A percentile compares a stretch with the other conserved stretches of the same genome.
Conservation (phyloP, 805 yeast species). For the Yamadazyma philogaea region DNA sequence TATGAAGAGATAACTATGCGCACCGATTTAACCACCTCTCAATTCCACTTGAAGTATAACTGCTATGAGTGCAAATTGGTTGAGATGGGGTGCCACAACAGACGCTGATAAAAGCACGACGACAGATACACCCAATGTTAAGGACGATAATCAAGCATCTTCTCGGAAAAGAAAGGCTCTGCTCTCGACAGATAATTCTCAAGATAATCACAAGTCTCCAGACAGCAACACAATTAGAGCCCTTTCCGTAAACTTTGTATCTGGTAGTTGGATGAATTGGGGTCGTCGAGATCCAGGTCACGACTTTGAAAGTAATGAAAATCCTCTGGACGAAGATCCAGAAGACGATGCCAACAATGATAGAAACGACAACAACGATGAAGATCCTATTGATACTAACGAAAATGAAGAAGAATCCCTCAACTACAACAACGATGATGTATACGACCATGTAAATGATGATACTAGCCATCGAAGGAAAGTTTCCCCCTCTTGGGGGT, state of each 20-base stretch:
- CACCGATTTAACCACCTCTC: not conserved
- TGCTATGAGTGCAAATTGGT: not conserved
- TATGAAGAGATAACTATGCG: not conserved
- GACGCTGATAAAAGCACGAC: not conserved
- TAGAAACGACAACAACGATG: constrained; percentile 18
- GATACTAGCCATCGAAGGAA: constrained; percentile 22
- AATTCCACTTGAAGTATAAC: not conserved
- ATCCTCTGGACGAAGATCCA: constrained; percentile 12
- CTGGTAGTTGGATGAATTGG: constrained; percentile 16
- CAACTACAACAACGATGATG: constrained; percentile 30
- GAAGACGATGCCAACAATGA: constrained; percentile 15
- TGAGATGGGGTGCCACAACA: not conserved
- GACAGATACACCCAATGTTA: not conserved
- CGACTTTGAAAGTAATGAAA: constrained; percentile 14
- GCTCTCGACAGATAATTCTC: not conserved
- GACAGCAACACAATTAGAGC: constrained; percentile 7
- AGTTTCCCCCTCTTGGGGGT: constrained; percentile 29
- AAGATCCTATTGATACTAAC: too few species aligned
- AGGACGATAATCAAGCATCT: not conserved
- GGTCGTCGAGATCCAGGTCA: constrained; percentile 1
- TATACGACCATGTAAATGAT: constrained; percentile 28
- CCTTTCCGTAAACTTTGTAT: constrained; percentile 11
- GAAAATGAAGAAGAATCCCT: constrained; percentile 17
- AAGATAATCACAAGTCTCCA: constrained; percentile 2
- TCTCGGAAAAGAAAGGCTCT: not conserved